Conservation (phyloP, 2,329 filamentous ascomycete genomes). For the Dendrostoma leiphaemia region DNA sequence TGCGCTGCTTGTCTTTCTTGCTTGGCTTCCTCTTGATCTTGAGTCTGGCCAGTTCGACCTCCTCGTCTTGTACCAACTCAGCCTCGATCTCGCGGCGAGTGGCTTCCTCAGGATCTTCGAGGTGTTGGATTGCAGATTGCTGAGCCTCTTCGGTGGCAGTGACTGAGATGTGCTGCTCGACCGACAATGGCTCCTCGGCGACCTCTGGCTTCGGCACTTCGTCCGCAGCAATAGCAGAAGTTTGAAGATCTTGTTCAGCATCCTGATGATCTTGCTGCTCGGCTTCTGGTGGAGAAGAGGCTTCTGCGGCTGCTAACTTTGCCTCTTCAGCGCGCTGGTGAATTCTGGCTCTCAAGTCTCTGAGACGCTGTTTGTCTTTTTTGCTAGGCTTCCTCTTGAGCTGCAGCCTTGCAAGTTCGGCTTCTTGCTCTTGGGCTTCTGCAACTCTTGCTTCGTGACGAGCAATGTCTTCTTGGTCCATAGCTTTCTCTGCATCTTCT, state of each 20-base stretch:
- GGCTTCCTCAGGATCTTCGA: neutral
- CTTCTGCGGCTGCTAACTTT: neutral
- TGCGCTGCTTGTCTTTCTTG: constrained; percentile 16
- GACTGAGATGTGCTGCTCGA: neutral
- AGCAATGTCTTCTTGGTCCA: constrained; percentile 1
- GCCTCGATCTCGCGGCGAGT: constrained; percentile 5
- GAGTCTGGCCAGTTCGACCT: constrained; percentile 8
- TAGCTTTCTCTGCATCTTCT: neutral
- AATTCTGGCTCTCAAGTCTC: constrained; percentile 5
- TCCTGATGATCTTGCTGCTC: neutral
- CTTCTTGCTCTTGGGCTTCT: constrained; percentile 7
- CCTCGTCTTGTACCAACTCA: constrained; percentile 4
- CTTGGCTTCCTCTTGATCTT: constrained; percentile 13
- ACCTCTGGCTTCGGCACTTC: neutral
- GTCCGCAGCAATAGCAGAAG: neutral
- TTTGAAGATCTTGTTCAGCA: neutral
- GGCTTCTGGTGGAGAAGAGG: neutral
- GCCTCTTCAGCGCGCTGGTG: constrained; percentile 10
- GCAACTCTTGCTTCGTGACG: constrained; percentile 5
- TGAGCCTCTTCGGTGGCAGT: neutral
- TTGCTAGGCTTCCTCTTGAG: constrained; percentile 8
- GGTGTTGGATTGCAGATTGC: neutral
- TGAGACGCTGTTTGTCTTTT: constrained; percentile 15
- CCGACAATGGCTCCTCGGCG: neutral
- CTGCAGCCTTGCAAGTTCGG: constrained; percentile 7